Percentiles rank a stretch among this genome's conserved stretches.
Evolutionary conservation across 257 asterid species (phyloP).

Genomic region (Plectranthus barbatus): DNA sequence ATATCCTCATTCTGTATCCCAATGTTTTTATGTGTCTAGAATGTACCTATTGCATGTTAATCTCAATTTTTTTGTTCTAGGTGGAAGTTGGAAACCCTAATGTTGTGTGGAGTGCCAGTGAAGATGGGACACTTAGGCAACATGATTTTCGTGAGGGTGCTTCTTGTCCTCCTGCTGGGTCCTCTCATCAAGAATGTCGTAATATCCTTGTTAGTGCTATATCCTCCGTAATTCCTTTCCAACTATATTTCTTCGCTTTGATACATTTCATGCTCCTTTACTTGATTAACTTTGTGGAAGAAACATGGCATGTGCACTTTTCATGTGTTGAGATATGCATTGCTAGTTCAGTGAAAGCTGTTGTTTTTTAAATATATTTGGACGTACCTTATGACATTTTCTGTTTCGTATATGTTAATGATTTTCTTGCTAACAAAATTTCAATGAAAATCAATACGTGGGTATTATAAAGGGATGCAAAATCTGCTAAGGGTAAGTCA

Average conservation of each 20-base stretch:
- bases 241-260: not conserved
- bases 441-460: too few relatives aligned
- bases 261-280: not conserved
- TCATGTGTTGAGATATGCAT: not conserved
- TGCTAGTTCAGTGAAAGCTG: not conserved
- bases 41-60: slow-evolving; percentile 10
- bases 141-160: slow-evolving; percentile 96
- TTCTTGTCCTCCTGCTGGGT: slow-evolving; percentile 92
- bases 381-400: not conserved
- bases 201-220: slow-evolving; percentile 77
- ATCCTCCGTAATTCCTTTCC: not conserved
- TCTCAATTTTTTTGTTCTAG: slow-evolving; percentile 28
- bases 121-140: slow-evolving; percentile 99
- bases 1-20: slow-evolving; percentile 21
- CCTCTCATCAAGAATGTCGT: slow-evolving; percentile 90
- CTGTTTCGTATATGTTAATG: not conserved
- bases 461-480: too few relatives aligned
- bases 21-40: slow-evolving; percentile 7
- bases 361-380: not conserved
- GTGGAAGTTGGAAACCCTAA: slow-evolving; percentile 96
- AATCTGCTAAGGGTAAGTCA: too few relatives aligned
- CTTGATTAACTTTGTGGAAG: not conserved
- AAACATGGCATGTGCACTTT: not conserved
- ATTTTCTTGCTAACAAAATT: too few relatives aligned
- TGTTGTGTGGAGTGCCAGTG: slow-evolving; percentile 99